These are phyloP conservation scores for Seiridium cupressi DNA, from an alignment of 2,329 filamentous ascomycete genomes.

Conservation along the genomic window DNA sequence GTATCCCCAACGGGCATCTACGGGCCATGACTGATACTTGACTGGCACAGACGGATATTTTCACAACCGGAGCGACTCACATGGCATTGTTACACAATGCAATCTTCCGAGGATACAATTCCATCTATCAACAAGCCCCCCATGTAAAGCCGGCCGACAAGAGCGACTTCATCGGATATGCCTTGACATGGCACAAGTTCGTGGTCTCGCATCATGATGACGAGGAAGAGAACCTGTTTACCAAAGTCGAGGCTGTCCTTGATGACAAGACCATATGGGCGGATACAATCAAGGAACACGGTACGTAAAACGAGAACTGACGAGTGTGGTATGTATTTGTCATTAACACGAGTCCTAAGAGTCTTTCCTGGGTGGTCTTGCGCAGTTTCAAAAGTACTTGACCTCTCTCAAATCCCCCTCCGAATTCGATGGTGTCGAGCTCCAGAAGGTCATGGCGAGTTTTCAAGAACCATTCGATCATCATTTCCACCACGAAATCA, in stretches of 20 bases:
- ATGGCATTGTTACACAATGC: constrained; percentile 63
- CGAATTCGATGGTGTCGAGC: constrained; percentile 41
- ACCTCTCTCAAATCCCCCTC: constrained; percentile 35
- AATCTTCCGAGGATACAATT: constrained; percentile 63
- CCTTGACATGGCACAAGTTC: constrained; percentile 56
- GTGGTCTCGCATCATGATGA: constrained; percentile 60
- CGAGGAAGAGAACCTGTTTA: constrained; percentile 56
- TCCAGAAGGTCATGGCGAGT: constrained; percentile 47
- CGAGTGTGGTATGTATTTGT: too few species aligned
- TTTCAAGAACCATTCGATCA: constrained; percentile 50
- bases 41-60: constrained; percentile 49
- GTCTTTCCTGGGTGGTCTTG: constrained; percentile 50
- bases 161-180: constrained; percentile 56
- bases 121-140: constrained; percentile 59
- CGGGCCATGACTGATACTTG: neutral
- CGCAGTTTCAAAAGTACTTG: constrained; percentile 52
- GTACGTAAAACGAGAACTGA: constrained; percentile 28
- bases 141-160: constrained; percentile 50
- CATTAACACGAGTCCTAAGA: constrained; percentile 20
- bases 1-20: neutral
- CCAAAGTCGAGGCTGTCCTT: constrained; percentile 51
- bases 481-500: constrained; percentile 56
- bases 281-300: constrained; percentile 54
- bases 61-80: constrained; percentile 57
- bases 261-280: constrained; percentile 49